Evolutionary conservation across 164 flowering plant genomes (phyloP).

Genomic region (Stephania cephalantha): DNA sequence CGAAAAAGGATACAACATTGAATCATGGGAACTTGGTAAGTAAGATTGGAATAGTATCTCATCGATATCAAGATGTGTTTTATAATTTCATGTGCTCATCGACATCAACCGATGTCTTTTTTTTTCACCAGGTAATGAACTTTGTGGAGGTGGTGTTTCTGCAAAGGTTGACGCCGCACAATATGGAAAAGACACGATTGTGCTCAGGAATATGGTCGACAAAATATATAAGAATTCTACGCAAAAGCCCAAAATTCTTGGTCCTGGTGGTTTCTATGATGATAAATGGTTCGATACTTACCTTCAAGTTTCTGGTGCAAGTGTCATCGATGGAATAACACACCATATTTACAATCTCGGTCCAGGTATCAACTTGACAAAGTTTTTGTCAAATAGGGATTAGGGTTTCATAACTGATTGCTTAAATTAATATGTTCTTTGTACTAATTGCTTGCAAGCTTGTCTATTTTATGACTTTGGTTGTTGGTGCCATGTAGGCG

Average conservation of each 20-base stretch:
- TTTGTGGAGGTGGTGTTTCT: conserved; percentile 39
- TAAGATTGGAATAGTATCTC: neutral
- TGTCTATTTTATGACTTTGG: neutral
- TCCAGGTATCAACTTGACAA: conserved; percentile 30
- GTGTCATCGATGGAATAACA: conserved; percentile 42
- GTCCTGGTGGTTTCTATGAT: conserved; percentile 61
- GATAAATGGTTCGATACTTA: conserved; percentile 43
- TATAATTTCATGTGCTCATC: neutral
- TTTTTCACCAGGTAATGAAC: conserved; percentile 50
- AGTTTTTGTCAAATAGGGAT: neutral
- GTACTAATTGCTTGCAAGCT: neutral
- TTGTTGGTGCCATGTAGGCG: conserved; percentile 28
- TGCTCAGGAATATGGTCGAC: conserved; percentile 28
- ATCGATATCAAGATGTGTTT: too few relatives aligned
- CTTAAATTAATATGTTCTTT: neutral
- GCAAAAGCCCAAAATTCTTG: conserved; percentile 33
- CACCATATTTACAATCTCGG: conserved; percentile 80
- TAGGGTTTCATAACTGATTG: neutral
- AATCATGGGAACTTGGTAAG: conserved; percentile 66
- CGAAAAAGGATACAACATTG: conserved; percentile 48
- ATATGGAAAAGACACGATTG: conserved; percentile 43
- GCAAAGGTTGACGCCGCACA: conserved; percentile 38
- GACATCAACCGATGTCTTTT: neutral
- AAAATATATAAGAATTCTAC: conserved; percentile 26
- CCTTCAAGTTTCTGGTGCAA: conserved; percentile 37